phyloP scores from a whole-genome alignment of 352 stramenopile genomes.

The Globisporangium rhizosaccharum region DNA sequence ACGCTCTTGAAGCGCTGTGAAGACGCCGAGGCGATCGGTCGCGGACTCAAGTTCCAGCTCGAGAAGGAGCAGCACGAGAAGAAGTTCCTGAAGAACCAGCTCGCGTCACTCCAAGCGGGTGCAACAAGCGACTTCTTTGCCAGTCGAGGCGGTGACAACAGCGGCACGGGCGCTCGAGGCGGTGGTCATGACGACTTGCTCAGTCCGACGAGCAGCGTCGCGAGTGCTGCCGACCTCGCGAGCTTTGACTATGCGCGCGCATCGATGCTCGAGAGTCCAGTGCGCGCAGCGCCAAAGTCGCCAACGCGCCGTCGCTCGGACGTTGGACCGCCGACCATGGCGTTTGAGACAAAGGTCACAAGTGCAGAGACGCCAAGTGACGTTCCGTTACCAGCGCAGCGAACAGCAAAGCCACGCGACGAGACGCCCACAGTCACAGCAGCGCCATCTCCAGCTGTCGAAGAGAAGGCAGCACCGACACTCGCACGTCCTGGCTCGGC shows the following conservation, averaged over 20 bases:
- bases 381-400: not conserved
- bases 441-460: slow-evolving; percentile 17
- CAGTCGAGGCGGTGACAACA: not conserved
- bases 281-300: slow-evolving; percentile 7
- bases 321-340: not conserved
- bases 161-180: too few species aligned
- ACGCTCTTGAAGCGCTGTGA: slow-evolving; percentile 47
- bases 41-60: slow-evolving; percentile 63
- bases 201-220: slow-evolving; percentile 40
- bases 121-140: not conserved
- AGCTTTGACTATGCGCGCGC: slow-evolving; percentile 51
- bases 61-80: slow-evolving; percentile 77
- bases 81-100: slow-evolving; percentile 64
- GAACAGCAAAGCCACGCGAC: slow-evolving; percentile 2
- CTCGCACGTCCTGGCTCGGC: slow-evolving; percentile 22
- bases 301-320: slow-evolving; percentile 1
- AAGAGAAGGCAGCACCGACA: slow-evolving; percentile 24
- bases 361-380: not conserved
- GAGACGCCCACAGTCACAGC: slow-evolving; percentile 10
- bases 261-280: slow-evolving; percentile 17
- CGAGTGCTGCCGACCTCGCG: slow-evolving; percentile 38
- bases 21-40: slow-evolving; percentile 60
- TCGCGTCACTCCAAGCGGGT: slow-evolving; percentile 27
- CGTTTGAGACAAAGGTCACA: not conserved
- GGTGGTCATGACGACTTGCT: slow-evolving; percentile 2